Conservation (phyloP, 257 asterid species). For the Penstemon barbatus region DNA sequence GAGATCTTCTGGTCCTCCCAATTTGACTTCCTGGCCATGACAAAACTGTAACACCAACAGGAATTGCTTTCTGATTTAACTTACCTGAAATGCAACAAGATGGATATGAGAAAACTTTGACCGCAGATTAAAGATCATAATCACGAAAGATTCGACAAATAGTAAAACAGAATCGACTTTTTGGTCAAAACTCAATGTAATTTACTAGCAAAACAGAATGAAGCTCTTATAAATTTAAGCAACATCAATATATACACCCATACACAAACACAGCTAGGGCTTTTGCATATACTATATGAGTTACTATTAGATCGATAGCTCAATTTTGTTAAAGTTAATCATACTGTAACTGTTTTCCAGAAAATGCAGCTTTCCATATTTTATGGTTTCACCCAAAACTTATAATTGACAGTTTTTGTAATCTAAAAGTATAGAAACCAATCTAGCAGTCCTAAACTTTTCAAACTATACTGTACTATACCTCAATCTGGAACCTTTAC, state of each 20-base stretch:
- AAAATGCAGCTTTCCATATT: neutral
- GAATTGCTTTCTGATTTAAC: conserved; percentile 32
- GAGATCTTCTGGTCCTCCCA: conserved; percentile 45
- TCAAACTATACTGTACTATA: neutral
- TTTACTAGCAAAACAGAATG: neutral
- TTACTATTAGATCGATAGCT: neutral
- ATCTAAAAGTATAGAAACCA: too few species aligned
- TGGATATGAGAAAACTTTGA: conserved; percentile 17
- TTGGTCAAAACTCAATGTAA: too few species aligned
- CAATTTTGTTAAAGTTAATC: neutral
- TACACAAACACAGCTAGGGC: neutral
- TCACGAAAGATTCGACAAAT: neutral
- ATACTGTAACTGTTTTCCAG: neutral
- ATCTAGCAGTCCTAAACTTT: too few species aligned
- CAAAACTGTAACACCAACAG: conserved; percentile 31
- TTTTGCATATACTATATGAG: neutral
- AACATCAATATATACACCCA: neutral
- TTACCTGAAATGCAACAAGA: conserved; percentile 35
- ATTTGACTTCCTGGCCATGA: conserved; percentile 33
- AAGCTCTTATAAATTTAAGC: neutral
- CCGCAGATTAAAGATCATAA: conserved; percentile 11
- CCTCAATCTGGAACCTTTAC: neutral
- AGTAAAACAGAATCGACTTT: neutral
- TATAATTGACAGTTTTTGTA: neutral
- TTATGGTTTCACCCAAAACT: neutral